Base-by-base conservation (phyloP, 2,329 filamentous ascomycete genomes). In the Fusarium robinianum region DNA sequence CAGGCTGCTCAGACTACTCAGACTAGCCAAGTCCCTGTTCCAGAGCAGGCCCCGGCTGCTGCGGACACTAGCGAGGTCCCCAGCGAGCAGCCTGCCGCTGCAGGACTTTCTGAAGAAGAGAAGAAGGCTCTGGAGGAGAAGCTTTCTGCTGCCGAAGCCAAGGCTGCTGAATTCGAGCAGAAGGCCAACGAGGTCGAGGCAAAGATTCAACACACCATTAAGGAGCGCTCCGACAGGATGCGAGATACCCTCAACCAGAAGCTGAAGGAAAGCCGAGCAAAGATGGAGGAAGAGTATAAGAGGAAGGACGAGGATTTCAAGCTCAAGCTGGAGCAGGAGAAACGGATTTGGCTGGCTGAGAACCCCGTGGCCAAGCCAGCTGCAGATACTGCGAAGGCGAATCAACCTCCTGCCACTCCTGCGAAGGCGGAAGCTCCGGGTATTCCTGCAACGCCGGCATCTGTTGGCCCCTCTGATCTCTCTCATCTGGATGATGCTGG, bases 141-240 rank as follows among this genome's bases (percentile, higher is more conserved):
- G 67, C 72, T 88, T 41, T 72, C 80, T 17, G 70, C 70, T 14
- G 76, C 83, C 2, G 80, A 87, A 63, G 73, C 80, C 18, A 81
- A 77, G 61, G 80, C 85, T 7, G 73, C 77, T 3, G 83, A 86
- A 55, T 78, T 80, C 32, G 84, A 90, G 61, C 71, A 74, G 10
- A 85, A 84, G 65, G 78, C 74, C 2, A 76, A 79, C 40, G 80
- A 84, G 48, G 72, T 86, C 11, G 87, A 91, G 61, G 78, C 81
- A 19, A 77, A 74, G 41, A 77, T 83, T 31, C 74, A 80, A 42
- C 71, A 69, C 23, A 82, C 78, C 8, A 74, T 88, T 46, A 87
- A 87, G 58, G 72, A 77, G 38, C 78, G 84, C 30, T 83, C 83
- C 2, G 81, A 88, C 29, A 80, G 79, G 63, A 87, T 89, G 84